Base-by-base conservation (phyloP, 352 stramenopile species). In the Aphanomyces astaci region DNA sequence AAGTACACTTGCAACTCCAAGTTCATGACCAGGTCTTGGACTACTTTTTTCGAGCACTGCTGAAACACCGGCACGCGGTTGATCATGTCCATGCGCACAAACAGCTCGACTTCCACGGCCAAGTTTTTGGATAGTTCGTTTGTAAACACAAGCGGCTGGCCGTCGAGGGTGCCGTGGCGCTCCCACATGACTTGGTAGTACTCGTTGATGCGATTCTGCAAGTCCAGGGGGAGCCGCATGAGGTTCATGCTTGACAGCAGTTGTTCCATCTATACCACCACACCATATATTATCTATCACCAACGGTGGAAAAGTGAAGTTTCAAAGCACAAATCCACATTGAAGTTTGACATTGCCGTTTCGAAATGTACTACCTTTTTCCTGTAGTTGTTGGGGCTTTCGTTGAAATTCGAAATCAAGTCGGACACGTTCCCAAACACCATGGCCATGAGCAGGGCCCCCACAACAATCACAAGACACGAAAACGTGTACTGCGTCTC, bases 161-260 rank as follows among this genome's bases (percentile, higher is more conserved):
- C 86, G 33, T 95, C 86, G 0, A 95, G 72, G 4, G 84, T 91
- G 4, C 83, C 82, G 64, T 95, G 86, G 15, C 83, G 78, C 39
- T 93, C 83, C 86, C 86, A 95, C 80, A 95, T 91, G 4, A 81
- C 78, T 54, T 91, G 84, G 67, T 95, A 95, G 65, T 92, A 95
- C 49, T 86, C 83, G 55, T 88, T 90, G 62, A 95, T 90, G 25
- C 86, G 79, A 63, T 89, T 91, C 67, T 95, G 86, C 7, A 95
- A 66, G 5, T 90, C 83, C 49, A 81, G 76, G 3, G 86, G 84
- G 19, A 95, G 70, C 70, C 88, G 84, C 81, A 91, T 91, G 43
- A 80, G 75, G 62, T 81, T 87, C 86, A 95, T 95, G 66, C 84
- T 90, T 1, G 82, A 82, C 40, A 93, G 89, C 19, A 95, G 76